Conservation (phyloP, 2,329 filamentous ascomycete species). For the Beauveria sp. region DNA sequence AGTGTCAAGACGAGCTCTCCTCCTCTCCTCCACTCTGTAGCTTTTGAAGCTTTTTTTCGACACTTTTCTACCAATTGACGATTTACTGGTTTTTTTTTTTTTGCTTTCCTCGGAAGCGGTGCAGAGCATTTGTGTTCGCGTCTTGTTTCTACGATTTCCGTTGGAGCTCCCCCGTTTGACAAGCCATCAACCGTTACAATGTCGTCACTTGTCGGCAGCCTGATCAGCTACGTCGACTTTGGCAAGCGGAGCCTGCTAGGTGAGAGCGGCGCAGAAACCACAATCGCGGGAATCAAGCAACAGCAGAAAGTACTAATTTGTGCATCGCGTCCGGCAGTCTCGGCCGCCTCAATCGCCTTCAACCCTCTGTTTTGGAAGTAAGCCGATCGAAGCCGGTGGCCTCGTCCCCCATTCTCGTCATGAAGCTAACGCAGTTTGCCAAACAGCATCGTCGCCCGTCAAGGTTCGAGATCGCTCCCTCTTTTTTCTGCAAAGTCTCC, state of each 20-base stretch:
- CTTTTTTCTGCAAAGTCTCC: background rate
- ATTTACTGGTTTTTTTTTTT: background rate
- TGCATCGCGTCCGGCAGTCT: conserved; percentile 49
- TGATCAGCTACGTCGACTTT: conserved; percentile 61
- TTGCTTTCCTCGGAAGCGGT: background rate
- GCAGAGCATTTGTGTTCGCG: too few species aligned
- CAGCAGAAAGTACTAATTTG: conserved; percentile 14
- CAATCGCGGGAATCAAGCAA: background rate
- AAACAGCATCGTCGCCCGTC: conserved; percentile 69
- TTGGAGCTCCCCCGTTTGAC: background rate
- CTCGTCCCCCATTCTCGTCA: background rate
- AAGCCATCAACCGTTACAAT: conserved; percentile 20
- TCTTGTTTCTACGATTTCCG: background rate
- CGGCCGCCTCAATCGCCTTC: conserved; percentile 75
- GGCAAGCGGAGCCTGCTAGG: conserved; percentile 58
- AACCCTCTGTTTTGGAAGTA: conserved; percentile 99
- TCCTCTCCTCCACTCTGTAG: background rate
- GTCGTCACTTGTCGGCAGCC: conserved; percentile 31
- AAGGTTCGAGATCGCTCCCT: conserved; percentile 46
- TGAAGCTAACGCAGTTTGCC: conserved; percentile 18
- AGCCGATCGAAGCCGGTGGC: conserved; percentile 27
- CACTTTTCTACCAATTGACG: background rate
- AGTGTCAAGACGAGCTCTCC: background rate
- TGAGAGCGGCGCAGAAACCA: conserved; percentile 32
- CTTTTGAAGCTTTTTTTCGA: too few species aligned